phyloP scores from a whole-genome alignment of 805 yeast species.

The Phaffomyces opuntiae region DNA sequence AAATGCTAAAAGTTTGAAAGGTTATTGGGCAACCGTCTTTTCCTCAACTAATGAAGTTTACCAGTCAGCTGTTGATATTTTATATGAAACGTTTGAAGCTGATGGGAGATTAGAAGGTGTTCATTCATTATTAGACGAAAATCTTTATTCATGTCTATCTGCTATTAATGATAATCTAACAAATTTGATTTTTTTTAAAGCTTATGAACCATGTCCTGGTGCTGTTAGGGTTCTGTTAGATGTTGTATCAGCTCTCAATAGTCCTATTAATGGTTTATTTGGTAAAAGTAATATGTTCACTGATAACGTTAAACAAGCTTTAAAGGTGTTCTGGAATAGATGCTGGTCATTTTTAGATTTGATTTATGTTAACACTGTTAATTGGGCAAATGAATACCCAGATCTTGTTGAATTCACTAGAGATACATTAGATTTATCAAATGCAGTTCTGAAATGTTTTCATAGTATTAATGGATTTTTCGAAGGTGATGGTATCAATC shows the following conservation, averaged over 20 bases:
- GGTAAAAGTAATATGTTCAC: conserved; percentile 24
- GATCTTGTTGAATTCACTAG: conserved; percentile 75
- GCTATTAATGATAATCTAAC: conserved; percentile 43
- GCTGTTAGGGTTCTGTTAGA: conserved; percentile 73
- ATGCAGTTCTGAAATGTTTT: conserved; percentile 58
- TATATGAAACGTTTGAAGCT: conserved; percentile 73
- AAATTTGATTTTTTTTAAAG: conserved; percentile 38
- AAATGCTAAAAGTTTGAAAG: conserved; percentile 40
- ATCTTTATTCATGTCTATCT: conserved; percentile 37
- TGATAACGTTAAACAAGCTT: conserved; percentile 19
- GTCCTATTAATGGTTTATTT: conserved; percentile 58
- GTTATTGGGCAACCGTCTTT: conserved; percentile 70
- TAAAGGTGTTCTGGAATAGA: conserved; percentile 52
- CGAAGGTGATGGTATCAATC: conserved; percentile 17
- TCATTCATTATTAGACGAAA: conserved; percentile 40
- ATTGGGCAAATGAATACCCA: conserved; percentile 65
- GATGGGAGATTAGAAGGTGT: conserved; percentile 75
- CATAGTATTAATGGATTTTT: conserved; percentile 34
- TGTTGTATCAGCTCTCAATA: conserved; percentile 52
- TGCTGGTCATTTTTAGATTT: conserved; percentile 70
- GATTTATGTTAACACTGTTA: conserved; percentile 58
- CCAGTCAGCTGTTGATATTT: conserved; percentile 62
- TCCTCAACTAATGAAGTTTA: conserved; percentile 52
- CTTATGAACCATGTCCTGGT: conserved; percentile 69
- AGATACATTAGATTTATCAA: conserved; percentile 76